Conservation (phyloP, 176 grass and related monocot genomes). For the Zea luxurians region DNA sequence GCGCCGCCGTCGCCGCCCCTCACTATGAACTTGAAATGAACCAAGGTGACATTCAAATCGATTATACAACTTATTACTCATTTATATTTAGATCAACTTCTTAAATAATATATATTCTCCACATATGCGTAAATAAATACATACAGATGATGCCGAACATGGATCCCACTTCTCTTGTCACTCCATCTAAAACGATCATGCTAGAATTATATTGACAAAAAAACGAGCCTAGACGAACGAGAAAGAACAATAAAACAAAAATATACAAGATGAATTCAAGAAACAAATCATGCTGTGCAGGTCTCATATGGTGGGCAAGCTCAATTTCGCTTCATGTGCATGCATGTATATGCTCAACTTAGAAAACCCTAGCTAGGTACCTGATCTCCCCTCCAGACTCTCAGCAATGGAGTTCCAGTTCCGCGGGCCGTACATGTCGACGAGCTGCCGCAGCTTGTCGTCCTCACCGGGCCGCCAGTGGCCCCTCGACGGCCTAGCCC, state of each 20-base stretch:
- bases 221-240: not conserved
- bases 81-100: not conserved
- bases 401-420: constrained; percentile 98
- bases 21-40: not conserved
- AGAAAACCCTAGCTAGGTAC: constrained; percentile 9
- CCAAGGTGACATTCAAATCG: not conserved
- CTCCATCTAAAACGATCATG: not conserved
- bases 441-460: constrained; percentile 66
- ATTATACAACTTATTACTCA: not conserved
- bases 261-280: not conserved
- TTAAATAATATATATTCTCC: not conserved
- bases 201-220: not conserved
- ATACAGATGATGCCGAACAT: not conserved
- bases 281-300: not conserved
- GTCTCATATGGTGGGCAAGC: not conserved
- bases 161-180: not conserved
- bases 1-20: not conserved
- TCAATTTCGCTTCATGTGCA: not conserved
- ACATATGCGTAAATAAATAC: not conserved
- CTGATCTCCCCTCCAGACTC: constrained; percentile 90
- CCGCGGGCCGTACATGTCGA: constrained; percentile 74
- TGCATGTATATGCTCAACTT: not conserved
- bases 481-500: constrained; percentile 48
- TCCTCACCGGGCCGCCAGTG: constrained; percentile 86
- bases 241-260: not conserved